Percentiles rank a stretch among this genome's conserved stretches.
Evolutionary conservation across 2,329 filamentous ascomycete genomes (phyloP).

Genomic region (Aspergillus niger): DNA sequence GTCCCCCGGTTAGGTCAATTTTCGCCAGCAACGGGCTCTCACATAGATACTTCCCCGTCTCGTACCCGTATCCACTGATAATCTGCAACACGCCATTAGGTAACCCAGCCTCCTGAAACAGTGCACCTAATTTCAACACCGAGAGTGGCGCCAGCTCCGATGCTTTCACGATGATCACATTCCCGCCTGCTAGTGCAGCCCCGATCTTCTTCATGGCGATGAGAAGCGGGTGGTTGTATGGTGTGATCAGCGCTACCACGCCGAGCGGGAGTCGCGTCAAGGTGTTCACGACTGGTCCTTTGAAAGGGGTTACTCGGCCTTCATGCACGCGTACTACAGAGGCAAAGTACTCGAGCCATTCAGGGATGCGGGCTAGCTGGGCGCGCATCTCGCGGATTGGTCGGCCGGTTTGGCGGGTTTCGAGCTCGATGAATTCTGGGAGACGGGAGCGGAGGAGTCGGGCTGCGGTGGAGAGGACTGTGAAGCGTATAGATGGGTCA

Average conservation of each 20-base stretch:
- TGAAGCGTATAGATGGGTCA: constrained; percentile 60
- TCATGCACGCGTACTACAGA: constrained; percentile 68
- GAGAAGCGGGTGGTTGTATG: constrained; percentile 43
- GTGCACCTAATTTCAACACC: constrained; percentile 40
- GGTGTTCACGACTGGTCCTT: constrained; percentile 42
- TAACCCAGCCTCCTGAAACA: constrained; percentile 47
- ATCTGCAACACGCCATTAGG: constrained; percentile 48
- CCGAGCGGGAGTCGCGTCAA: constrained; percentile 41
- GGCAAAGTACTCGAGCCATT: constrained; percentile 73
- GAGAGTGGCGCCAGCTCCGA: constrained; percentile 49
- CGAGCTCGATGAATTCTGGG: constrained; percentile 60
- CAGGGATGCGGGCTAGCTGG: constrained; percentile 59
- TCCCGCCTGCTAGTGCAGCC: constrained; percentile 44
- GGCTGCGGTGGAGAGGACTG: constrained; percentile 64
- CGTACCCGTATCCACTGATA: constrained; percentile 56
- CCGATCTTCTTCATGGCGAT: constrained; percentile 44
- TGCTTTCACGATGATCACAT: constrained; percentile 43
- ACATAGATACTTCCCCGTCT: constrained; percentile 44
- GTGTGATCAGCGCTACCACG: constrained; percentile 44
- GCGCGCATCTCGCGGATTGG: constrained; percentile 70
- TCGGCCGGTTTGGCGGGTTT: constrained; percentile 69
- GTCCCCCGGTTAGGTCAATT: constrained; percentile 39
- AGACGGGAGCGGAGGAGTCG: constrained; percentile 56
- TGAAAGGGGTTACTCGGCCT: constrained; percentile 65
- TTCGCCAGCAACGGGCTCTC: constrained; percentile 34